Conservation (phyloP, 2,329 filamentous ascomycete genomes). For the Cladosporium cucumerinum region DNA sequence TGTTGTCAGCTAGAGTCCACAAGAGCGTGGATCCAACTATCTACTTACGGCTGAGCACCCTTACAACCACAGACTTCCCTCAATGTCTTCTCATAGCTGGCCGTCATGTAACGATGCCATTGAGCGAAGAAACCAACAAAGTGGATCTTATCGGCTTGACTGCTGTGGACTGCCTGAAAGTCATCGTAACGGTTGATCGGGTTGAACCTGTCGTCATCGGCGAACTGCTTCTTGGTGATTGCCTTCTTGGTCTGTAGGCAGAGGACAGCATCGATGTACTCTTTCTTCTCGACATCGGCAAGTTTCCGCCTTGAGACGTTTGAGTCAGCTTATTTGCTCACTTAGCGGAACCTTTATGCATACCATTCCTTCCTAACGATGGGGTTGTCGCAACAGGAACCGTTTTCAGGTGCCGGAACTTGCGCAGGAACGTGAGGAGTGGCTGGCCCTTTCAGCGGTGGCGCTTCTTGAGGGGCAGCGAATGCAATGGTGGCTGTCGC, state of each 20-base stretch:
- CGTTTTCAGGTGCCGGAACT: neutral
- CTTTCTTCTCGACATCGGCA: slow-evolving; percentile 20
- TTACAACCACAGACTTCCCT: slow-evolving; percentile 25
- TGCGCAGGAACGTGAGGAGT: neutral
- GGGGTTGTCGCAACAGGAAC: neutral
- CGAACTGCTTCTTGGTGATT: slow-evolving; percentile 19
- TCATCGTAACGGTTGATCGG: slow-evolving; percentile 25
- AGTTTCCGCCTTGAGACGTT: slow-evolving; percentile 20
- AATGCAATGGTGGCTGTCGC: neutral
- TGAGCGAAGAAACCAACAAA: slow-evolving; percentile 25
- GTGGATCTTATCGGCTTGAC: slow-evolving; percentile 23
- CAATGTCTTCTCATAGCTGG: slow-evolving; percentile 26
- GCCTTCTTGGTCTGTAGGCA: slow-evolving; percentile 22
- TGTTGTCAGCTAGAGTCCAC: neutral
- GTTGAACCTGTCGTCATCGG: slow-evolving; percentile 17
- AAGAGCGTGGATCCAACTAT: neutral
- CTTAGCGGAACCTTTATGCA: neutral
- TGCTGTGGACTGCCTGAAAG: slow-evolving; percentile 26
- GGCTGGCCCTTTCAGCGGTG: neutral
- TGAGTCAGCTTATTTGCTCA: neutral
- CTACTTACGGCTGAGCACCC: slow-evolving; percentile 15
- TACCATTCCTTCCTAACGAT: slow-evolving; percentile 11
- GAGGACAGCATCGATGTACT: slow-evolving; percentile 27
- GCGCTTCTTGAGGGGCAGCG: neutral
- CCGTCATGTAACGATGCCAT: slow-evolving; percentile 30